Conservation (phyloP, 306 rosid genomes). For the Vigna trinervia region DNA sequence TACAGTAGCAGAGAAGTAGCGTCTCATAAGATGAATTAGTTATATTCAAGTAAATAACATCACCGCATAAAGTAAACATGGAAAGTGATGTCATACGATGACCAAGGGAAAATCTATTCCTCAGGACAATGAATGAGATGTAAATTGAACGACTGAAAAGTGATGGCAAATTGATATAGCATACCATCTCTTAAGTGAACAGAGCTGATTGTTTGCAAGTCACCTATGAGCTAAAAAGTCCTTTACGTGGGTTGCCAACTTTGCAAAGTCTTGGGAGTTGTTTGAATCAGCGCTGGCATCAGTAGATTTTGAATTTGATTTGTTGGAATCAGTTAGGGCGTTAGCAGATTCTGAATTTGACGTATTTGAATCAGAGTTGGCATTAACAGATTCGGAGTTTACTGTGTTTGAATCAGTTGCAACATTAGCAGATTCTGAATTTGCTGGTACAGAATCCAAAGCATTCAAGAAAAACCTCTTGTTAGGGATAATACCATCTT, state of each 20-base stretch:
- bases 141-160: slow-evolving; percentile 18
- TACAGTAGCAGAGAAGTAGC: slow-evolving; percentile 2
- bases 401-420: slow-evolving; percentile 46
- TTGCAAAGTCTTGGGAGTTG: slow-evolving; percentile 40
- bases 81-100: neutral
- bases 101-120: neutral
- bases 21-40: neutral
- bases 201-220: slow-evolving; percentile 21
- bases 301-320: neutral
- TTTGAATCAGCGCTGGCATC: slow-evolving; percentile 42
- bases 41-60: neutral
- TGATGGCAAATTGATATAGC: slow-evolving; percentile 34
- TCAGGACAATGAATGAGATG: neutral
- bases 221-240: neutral
- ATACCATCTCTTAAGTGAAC: slow-evolving; percentile 35
- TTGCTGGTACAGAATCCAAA: slow-evolving; percentile 62
- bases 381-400: slow-evolving; percentile 44
- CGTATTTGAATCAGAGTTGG: slow-evolving; percentile 48
- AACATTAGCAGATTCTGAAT: neutral
- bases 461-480: slow-evolving; percentile 90
- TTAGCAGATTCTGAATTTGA: slow-evolving; percentile 49
- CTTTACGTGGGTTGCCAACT: slow-evolving; percentile 37
- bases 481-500: slow-evolving; percentile 86
- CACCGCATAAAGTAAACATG: slow-evolving; percentile 2
- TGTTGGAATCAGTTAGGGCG: slow-evolving; percentile 49